Evolutionary conservation across 1,284 basidiomycete species (phyloP), one percentile per base, ranked within the genome.

Genomic region (Fistulinella cinereoalba): DNA sequence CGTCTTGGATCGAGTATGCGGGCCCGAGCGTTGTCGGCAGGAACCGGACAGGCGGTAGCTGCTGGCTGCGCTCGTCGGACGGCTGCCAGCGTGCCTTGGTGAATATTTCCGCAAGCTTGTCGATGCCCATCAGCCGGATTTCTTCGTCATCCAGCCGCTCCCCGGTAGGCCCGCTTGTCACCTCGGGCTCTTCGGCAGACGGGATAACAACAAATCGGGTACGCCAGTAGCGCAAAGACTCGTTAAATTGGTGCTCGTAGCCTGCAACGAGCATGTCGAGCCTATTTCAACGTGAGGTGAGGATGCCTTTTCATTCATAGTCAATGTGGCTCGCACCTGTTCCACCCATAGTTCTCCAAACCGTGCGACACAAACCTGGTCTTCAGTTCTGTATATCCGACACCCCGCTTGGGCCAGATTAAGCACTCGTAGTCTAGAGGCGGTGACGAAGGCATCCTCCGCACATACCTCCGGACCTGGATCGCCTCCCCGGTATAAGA

Each of bases 121-220:
- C 90, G 41, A 94, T 95, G 1, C 95, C 96, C 16, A 91, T 72
- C 28, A 97, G 76, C 19, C 92, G 83, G 15, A 87, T 83, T 68
- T 98, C 95, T 63, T 95, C 90, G 27, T 92, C 86, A 56, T 88
- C 83, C 46, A 92, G 77, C 50, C 74, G 75, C 65, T 92, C 90
- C 6, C 83, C 86, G 0, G 71, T 71, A 0, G 81, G 77, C 1
- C 81, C 83, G 16, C 76, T 71, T 43, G 68, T 78, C 11, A 74
- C 67, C 37, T 68, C 71, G 8, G 82, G 88, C 28, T 78, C 76
- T 47, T 85, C 85, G 10, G 81, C 76, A 0, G 89, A 85, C 0
- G 96, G 96, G 38, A 98, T 90, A 16, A 99, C 81, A 21, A 98
- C 79, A 62, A 97, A 97, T n/a, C 95, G 79, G 0, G 94, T 97